These are phyloP conservation scores for Cyanophora paradoxa DNA, from an alignment of 78 protist genomes.

Conservation along the genomic window DNA sequence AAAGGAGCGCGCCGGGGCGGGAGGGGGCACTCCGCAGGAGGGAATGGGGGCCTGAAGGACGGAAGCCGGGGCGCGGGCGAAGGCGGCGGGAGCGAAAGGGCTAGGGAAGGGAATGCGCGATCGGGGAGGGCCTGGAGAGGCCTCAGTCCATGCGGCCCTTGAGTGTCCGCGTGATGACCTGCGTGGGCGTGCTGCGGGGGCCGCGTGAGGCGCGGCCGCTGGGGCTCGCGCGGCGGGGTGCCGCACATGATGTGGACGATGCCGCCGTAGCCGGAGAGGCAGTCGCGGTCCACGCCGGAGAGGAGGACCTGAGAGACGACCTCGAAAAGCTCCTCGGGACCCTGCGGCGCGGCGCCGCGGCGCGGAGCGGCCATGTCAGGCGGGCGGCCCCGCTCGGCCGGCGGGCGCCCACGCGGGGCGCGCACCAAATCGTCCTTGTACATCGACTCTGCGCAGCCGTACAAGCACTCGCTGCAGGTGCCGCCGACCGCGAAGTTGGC, in stretches of 20 bases:
- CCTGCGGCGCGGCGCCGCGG: slow-evolving; percentile 9
- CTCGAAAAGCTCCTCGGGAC: slow-evolving; percentile 75
- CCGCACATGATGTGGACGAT: slow-evolving; percentile 71
- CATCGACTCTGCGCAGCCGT: slow-evolving; percentile 35
- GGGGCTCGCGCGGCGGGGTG: not conserved
- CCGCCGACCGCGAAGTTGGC: slow-evolving; percentile 83
- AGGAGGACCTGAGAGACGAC: slow-evolving; percentile 31
- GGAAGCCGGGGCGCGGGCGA: too few relatives aligned
- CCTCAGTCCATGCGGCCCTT: slow-evolving; percentile 32
- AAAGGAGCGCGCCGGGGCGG: too few relatives aligned
- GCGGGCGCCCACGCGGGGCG: slow-evolving; percentile 42
- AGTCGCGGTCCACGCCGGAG: slow-evolving; percentile 79
- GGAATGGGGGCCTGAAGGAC: too few relatives aligned
- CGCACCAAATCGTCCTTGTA: slow-evolving; percentile 20
- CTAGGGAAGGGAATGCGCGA: too few relatives aligned
- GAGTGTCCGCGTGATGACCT: slow-evolving; percentile 27
- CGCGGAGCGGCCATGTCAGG: slow-evolving; percentile 50
- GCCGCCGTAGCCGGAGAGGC: slow-evolving; percentile 93
- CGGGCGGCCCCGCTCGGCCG: slow-evolving; percentile 73
- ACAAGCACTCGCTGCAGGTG: slow-evolving; percentile 58
- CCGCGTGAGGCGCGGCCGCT: not conserved
- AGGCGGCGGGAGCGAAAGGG: too few relatives aligned
- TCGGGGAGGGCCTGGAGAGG: too few relatives aligned
- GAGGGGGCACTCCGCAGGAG: too few relatives aligned
- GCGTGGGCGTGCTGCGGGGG: slow-evolving; percentile 13